Evolutionary conservation across 345 rosid species (phyloP).

Genomic region (Citrus unshiu): DNA sequence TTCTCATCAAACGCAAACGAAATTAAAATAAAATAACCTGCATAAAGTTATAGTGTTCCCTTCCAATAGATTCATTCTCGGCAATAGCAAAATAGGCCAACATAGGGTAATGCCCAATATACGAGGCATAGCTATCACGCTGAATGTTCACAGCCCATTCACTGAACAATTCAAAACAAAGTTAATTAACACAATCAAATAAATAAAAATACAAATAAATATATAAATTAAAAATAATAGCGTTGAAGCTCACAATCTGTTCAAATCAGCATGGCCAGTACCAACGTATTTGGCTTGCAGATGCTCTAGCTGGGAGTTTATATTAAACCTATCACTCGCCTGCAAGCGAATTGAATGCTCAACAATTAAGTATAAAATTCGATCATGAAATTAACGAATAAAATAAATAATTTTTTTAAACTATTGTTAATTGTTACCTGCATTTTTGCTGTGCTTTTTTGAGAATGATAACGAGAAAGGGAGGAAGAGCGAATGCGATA

Average conservation of each 20-base stretch:
- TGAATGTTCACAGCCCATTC: conserved; percentile 74
- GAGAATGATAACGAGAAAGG: too few relatives aligned
- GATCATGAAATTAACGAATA: background rate
- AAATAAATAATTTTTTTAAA: too few relatives aligned
- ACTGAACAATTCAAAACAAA: conserved; percentile 27
- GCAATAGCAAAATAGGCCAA: conserved; percentile 86
- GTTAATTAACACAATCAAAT: background rate
- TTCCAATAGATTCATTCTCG: conserved; percentile 86
- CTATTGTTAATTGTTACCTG: background rate
- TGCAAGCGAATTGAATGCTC: conserved; percentile 21
- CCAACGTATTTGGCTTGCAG: conserved; percentile 98
- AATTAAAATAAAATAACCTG: conserved; percentile 42
- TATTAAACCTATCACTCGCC: conserved; percentile 99
- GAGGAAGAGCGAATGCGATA: background rate
- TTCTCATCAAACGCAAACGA: background rate
- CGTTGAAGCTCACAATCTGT: conserved; percentile 70
- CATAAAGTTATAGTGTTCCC: conserved; percentile 94
- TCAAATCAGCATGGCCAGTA: conserved; percentile 91
- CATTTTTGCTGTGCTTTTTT: background rate
- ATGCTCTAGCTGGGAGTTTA: conserved; percentile 97
- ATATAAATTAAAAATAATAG: conserved; percentile 16
- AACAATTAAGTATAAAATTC: background rate
- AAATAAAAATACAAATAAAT: conserved; percentile 43
- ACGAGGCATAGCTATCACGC: conserved; percentile 83
- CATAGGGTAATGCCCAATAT: conserved; percentile 80